phyloP scores from a whole-genome alignment of 306 rosid species.

The Aeschynomene evenia region DNA sequence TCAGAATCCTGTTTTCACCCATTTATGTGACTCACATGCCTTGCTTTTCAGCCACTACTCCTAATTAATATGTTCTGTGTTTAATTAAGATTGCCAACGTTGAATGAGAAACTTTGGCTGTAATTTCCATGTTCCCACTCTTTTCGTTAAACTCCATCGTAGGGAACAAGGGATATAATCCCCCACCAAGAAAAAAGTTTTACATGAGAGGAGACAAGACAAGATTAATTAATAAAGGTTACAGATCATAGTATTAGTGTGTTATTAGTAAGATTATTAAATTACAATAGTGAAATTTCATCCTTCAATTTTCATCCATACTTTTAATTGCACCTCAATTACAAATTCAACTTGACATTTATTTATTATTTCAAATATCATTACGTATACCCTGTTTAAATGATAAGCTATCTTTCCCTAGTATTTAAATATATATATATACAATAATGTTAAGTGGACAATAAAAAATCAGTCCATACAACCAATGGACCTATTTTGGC shows the following conservation, averaged over 20 bases:
- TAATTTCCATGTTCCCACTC: too few species aligned
- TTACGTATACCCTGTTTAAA: too few species aligned
- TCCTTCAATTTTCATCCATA: background rate
- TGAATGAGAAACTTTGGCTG: background rate
- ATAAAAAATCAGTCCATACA: too few species aligned
- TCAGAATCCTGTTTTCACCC: conserved; percentile 7
- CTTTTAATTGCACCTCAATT: background rate
- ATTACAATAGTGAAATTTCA: too few species aligned
- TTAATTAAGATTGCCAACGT: background rate
- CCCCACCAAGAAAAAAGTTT: background rate
- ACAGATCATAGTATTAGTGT: background rate
- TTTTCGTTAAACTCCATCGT: background rate
- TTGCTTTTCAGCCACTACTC: background rate
- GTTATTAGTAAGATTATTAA: too few species aligned
- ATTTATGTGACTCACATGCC: background rate
- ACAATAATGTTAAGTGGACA: too few species aligned
- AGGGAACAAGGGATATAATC: background rate
- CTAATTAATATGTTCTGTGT: background rate
- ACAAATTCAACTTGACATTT: background rate
- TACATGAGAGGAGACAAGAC: too few species aligned
- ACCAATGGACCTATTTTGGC: too few species aligned
- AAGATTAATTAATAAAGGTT: too few species aligned
- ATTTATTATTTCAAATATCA: too few species aligned
- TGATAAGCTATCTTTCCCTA: background rate
- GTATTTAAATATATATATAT: too few species aligned